phyloP scores from a whole-genome alignment of 202 grass and related monocot genomes.

The Carex arenaria region DNA sequence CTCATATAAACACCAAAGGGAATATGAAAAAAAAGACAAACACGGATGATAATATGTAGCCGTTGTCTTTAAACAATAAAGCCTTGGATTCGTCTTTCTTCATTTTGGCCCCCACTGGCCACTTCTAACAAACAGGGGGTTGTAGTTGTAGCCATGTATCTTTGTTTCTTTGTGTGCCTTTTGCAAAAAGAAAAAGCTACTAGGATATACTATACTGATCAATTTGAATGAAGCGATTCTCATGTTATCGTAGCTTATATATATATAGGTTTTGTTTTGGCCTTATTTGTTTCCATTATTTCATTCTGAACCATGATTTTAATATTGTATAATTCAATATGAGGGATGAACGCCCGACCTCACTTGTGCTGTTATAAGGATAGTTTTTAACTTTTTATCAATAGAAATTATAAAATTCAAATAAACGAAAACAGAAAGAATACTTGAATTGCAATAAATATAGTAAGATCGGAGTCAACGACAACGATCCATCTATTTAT shows the following conservation, averaged over 20 bases:
- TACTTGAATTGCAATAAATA: too few relatives aligned
- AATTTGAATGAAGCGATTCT: background rate
- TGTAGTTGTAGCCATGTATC: background rate
- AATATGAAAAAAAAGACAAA: slow-evolving; percentile 10
- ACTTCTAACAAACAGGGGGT: background rate
- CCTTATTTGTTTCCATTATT: background rate
- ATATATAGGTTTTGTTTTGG: background rate
- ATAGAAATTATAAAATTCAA: too few relatives aligned
- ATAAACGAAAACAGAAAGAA: too few relatives aligned
- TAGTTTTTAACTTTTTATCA: too few relatives aligned
- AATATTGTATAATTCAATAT: too few relatives aligned
- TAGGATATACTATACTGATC: background rate
- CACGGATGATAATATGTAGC: slow-evolving; percentile 8
- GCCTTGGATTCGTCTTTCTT: slow-evolving; percentile 17
- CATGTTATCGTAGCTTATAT: background rate
- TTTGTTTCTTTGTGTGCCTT: background rate
- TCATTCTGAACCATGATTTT: too few relatives aligned
- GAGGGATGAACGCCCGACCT: too few relatives aligned
- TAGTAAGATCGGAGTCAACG: too few relatives aligned
- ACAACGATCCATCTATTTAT: too few relatives aligned
- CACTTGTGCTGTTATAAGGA: background rate
- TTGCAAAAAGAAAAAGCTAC: background rate
- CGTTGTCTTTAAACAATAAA: slow-evolving; percentile 8
- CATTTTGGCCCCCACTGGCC: background rate
- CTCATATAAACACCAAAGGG: background rate